Base-by-base conservation (phyloP, 73 alveolate genomes). In the Paramecium tetraurelia region DNA sequence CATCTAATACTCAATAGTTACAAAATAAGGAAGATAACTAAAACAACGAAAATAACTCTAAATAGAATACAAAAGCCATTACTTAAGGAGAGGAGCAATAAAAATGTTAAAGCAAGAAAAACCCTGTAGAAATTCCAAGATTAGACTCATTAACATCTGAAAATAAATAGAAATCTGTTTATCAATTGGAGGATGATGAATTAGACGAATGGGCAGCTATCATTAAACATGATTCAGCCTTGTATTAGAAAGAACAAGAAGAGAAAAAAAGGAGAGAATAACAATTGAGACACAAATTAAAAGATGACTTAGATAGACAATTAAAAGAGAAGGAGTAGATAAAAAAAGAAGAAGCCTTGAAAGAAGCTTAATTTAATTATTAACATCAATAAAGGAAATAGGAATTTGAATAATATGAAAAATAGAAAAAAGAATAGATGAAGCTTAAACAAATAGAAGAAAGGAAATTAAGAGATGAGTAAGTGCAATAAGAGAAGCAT, bases 391-490 rank as follows among this genome's bases (percentile, higher is more conserved):
- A 35, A 72, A 72, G 86, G 18, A 40, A 33, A 38, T 31, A 72
- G 18, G 90, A 80, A 46, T 80, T 44, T 80, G 70, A 80, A 24
- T 43, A 46, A 27, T 80, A 12, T 11, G 90, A 80, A 35, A 27
- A 80, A 12, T 22, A 27, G 22, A 80, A 46, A 48, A 80, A 80
- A 18, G 77, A 80, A 46, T 20, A 24, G 20, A 44, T 80, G 4
- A 41, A 48, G 24, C 7, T 43, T 21, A 80, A 80, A 22, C 12
- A 80, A 48, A 44, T 80, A 80, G 90, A 80, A 24, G 90, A 80
- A 80, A 80, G 48, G 53, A 80, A 80, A 46, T 43, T 44, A 80
- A 80, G 90, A 46, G 90, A 80, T 80, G 70, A 80, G 16, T 80
- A 80, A 80, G 90, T 80, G 0, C 12, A 80, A 12, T 80, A 44